Conservation (phyloP, 2,329 filamentous ascomycete genomes). For the Alternaria incomplexa region DNA sequence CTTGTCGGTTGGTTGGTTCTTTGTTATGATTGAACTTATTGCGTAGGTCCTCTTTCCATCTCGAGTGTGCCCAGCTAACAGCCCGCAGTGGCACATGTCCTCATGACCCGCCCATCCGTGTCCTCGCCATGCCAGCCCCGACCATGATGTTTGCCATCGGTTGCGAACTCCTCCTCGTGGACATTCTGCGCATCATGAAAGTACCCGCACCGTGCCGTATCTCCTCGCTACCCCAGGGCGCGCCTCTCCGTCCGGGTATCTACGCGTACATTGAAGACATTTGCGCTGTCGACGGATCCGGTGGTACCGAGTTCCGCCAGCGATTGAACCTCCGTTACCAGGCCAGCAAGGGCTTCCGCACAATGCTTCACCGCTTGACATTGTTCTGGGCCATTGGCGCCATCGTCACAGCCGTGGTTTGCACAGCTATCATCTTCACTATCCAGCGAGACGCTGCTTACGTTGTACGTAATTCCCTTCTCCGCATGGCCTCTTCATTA, state of each 20-base stretch:
- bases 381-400: slow-evolving; percentile 60
- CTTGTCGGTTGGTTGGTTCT: slow-evolving; percentile 60
- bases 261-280: slow-evolving; percentile 63
- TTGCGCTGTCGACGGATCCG: slow-evolving; percentile 59
- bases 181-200: slow-evolving; percentile 54
- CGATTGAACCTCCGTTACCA: slow-evolving; percentile 60
- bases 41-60: slow-evolving; percentile 44
- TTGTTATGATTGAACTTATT: slow-evolving; percentile 64
- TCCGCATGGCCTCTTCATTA: not conserved
- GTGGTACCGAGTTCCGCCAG: slow-evolving; percentile 60
- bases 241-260: slow-evolving; percentile 59
- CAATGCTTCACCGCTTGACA: slow-evolving; percentile 60
- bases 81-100: slow-evolving; percentile 52
- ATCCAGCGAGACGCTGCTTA: slow-evolving; percentile 56
- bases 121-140: slow-evolving; percentile 60
- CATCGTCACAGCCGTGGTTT: slow-evolving; percentile 48
- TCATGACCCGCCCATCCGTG: slow-evolving; percentile 57
- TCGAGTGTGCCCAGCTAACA: slow-evolving; percentile 9
- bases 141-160: slow-evolving; percentile 61
- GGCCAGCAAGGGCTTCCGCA: slow-evolving; percentile 59
- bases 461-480: slow-evolving; percentile 45
- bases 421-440: slow-evolving; percentile 56
- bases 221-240: slow-evolving; percentile 58
- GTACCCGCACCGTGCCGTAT: slow-evolving; percentile 58
- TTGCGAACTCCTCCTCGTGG: slow-evolving; percentile 58